Conservation (phyloP, 805 yeast genomes). For the Candida nemodendra region DNA sequence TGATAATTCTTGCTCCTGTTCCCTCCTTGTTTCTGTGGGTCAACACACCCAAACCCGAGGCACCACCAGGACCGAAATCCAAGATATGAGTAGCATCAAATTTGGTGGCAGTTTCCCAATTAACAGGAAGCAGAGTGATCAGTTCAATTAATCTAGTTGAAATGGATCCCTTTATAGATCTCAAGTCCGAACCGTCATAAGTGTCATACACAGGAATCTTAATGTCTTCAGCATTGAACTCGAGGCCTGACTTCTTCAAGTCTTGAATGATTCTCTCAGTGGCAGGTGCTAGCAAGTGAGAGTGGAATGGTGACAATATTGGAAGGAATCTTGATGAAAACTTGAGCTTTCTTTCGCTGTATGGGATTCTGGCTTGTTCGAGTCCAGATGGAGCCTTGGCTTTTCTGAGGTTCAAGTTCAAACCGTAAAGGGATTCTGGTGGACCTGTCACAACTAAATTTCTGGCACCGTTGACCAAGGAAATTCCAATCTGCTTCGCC, state of each 20-base stretch:
- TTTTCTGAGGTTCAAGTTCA: slow-evolving; percentile 86
- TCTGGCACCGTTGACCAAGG: slow-evolving; percentile 93
- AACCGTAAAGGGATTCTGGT: slow-evolving; percentile 95
- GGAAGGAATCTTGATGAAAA: slow-evolving; percentile 93
- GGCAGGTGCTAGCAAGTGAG: slow-evolving; percentile 76
- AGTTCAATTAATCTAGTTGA: slow-evolving; percentile 72
- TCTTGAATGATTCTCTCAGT: slow-evolving; percentile 65
- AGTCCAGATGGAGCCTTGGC: slow-evolving; percentile 92
- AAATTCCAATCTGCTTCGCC: slow-evolving; percentile 86
- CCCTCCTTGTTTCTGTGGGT: slow-evolving; percentile 99
- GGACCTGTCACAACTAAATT: slow-evolving; percentile 96
- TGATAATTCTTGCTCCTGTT: slow-evolving; percentile 90
- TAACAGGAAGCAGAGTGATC: slow-evolving; percentile 84
- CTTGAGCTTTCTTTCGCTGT: slow-evolving; percentile 89
- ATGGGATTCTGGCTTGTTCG: slow-evolving; percentile 93
- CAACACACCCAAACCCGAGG: slow-evolving; percentile 91
- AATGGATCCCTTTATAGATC: slow-evolving; percentile 51
- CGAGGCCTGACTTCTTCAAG: slow-evolving; percentile 55
- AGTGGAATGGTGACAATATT: slow-evolving; percentile 95
- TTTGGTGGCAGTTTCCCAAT: slow-evolving; percentile 90
- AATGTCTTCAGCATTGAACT: slow-evolving; percentile 54
- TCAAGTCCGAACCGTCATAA: slow-evolving; percentile 76
- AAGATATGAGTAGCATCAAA: slow-evolving; percentile 83
- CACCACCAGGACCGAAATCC: slow-evolving; percentile 99
- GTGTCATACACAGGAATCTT: slow-evolving; percentile 91